Conservation (phyloP, 1,284 basidiomycete genomes). For the Ceratobasidium sp. region DNA sequence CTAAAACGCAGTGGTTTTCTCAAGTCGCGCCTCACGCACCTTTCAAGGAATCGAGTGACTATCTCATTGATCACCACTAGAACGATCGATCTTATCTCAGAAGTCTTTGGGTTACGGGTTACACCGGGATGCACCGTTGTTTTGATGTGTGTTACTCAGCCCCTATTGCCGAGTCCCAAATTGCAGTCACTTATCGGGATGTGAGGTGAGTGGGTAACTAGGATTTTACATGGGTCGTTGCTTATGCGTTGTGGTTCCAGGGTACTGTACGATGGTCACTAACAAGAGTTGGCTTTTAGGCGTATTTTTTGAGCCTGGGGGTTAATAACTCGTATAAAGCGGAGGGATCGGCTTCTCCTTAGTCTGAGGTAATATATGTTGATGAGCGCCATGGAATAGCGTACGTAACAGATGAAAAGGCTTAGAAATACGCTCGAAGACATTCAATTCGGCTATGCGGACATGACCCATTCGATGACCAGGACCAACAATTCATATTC, state of each 20-base stretch:
- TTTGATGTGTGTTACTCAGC: slow-evolving; percentile 20
- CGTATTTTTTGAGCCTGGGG: slow-evolving; percentile 35
- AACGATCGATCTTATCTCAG: not conserved
- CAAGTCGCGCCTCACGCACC: not conserved
- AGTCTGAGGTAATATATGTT: not conserved
- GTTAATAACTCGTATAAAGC: slow-evolving; percentile 30
- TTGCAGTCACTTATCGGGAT: slow-evolving; percentile 12
- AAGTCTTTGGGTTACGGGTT: slow-evolving; percentile 1
- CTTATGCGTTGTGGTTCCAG: not conserved
- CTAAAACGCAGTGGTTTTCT: slow-evolving; percentile 9
- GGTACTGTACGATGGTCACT: slow-evolving; percentile 39
- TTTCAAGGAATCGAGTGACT: slow-evolving; percentile 1
- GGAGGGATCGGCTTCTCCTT: slow-evolving; percentile 27
- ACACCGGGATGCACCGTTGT: slow-evolving; percentile 14
- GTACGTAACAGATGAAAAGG: slow-evolving; percentile 30
- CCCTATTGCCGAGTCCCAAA: slow-evolving; percentile 17
- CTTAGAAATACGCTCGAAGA: slow-evolving; percentile 26
- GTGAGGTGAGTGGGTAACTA: not conserved
- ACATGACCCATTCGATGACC: not conserved
- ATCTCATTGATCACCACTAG: slow-evolving; percentile 4
- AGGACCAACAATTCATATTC: slow-evolving; percentile 16
- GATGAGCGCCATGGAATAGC: not conserved
- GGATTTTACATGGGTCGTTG: not conserved
- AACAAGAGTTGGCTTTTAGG: slow-evolving; percentile 31
- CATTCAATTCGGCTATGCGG: slow-evolving; percentile 11